Conservation (phyloP, 176 grass and related monocot genomes). For the Pharus latifolius region DNA sequence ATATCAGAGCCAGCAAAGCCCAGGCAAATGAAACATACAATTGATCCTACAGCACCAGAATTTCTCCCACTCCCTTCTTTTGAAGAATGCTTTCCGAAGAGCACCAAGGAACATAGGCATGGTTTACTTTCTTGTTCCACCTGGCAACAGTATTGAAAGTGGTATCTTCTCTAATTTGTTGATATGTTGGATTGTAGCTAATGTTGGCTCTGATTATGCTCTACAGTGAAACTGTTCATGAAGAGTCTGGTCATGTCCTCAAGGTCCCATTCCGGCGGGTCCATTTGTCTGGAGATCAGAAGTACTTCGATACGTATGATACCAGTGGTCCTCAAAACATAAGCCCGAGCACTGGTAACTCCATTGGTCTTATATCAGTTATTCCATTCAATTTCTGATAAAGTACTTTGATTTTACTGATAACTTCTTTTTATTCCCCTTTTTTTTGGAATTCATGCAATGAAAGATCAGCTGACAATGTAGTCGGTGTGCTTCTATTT, state of each 20-base stretch:
- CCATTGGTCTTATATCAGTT: conserved; percentile 2
- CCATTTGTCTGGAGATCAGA: conserved; percentile 71
- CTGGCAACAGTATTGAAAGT: neutral
- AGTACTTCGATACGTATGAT: conserved; percentile 88
- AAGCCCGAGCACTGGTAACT: conserved; percentile 58
- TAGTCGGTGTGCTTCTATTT: neutral
- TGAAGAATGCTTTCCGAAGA: conserved; percentile 86
- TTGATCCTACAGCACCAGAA: conserved; percentile 63
- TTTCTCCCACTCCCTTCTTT: conserved; percentile 95
- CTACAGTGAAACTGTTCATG: conserved; percentile 78
- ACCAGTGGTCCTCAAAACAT: conserved; percentile 93
- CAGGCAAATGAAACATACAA: conserved; percentile 54
- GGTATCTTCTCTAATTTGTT: neutral
- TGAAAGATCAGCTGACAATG: neutral
- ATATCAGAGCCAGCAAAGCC: conserved; percentile 34
- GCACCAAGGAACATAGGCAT: conserved; percentile 83
- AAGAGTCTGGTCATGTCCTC: conserved; percentile 73
- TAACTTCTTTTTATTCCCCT: neutral
- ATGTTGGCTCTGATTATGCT: conserved; percentile 6
- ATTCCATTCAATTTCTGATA: neutral
- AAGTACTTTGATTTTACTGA: neutral
- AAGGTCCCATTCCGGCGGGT: conserved; percentile 83
- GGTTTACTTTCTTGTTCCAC: neutral
- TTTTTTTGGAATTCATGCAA: neutral
- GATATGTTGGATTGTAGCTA: neutral